Evolutionary conservation across 2,329 filamentous ascomycete genomes (phyloP).

Genomic region (Aschersonia sp.): DNA sequence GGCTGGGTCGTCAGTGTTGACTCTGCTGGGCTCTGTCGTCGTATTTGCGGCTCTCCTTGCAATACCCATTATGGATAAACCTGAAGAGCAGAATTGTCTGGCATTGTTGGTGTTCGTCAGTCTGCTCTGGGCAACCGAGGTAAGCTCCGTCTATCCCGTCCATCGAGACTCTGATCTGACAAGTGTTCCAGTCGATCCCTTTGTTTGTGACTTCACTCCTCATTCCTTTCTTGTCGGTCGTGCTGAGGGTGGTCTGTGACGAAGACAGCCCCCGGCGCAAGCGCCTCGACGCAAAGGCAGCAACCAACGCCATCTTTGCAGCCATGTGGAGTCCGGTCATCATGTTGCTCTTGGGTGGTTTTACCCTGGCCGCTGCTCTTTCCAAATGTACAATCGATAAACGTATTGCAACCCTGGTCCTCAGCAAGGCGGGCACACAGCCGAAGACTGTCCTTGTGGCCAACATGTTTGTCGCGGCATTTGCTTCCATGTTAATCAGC

Average conservation of each 20-base stretch:
- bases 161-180: neutral
- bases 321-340: constrained; percentile 99
- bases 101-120: constrained; percentile 90
- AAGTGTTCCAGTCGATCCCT: constrained; percentile 57
- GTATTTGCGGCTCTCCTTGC: constrained; percentile 63
- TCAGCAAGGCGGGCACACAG: constrained; percentile 89
- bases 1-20: constrained; percentile 67
- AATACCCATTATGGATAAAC: constrained; percentile 68
- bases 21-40: constrained; percentile 52
- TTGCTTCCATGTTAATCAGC: constrained; percentile 97
- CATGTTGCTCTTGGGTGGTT: constrained; percentile 91
- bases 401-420: constrained; percentile 85
- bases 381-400: constrained; percentile 98
- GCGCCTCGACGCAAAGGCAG: constrained; percentile 64
- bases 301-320: constrained; percentile 73
- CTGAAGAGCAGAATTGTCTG: constrained; percentile 91
- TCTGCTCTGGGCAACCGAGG: constrained; percentile 91
- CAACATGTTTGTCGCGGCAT: constrained; percentile 96
- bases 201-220: constrained; percentile 91
- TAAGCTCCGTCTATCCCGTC: constrained; percentile 20
- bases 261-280: constrained; percentile 44
- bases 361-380: constrained; percentile 85
- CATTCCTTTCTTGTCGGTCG: constrained; percentile 84
- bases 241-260: constrained; percentile 69
- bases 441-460: constrained; percentile 84